Percentiles rank a stretch among this genome's conserved stretches.
Conservation (phyloP, 2,329 filamentous ascomycete species). For the Metarhizium anisopliae region DNA sequence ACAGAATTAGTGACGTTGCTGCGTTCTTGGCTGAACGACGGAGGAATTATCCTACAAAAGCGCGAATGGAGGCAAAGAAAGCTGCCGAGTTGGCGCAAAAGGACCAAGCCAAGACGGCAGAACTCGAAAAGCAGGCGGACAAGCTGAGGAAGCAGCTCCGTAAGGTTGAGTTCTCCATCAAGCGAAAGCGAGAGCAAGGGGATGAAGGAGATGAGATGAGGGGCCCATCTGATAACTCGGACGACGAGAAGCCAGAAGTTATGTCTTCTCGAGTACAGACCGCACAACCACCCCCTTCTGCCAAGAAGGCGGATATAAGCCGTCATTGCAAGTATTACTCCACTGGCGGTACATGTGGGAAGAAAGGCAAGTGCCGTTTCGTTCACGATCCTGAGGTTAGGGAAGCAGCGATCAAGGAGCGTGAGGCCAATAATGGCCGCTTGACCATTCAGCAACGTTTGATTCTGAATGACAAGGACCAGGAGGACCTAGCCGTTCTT, state of each 20-base stretch:
- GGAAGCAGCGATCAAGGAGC: conserved; percentile 53
- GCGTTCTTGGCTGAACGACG: conserved; percentile 75
- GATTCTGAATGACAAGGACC: conserved; percentile 58
- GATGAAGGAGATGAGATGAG: conserved; percentile 60
- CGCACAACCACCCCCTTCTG: conserved; percentile 27
- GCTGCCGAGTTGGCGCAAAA: conserved; percentile 34
- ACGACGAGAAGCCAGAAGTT: conserved; percentile 51
- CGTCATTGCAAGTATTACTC: conserved; percentile 65
- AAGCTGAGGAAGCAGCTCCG: conserved; percentile 55
- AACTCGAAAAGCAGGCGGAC: conserved; percentile 50
- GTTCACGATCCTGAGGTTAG: conserved; percentile 56
- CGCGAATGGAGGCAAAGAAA: conserved; percentile 56
- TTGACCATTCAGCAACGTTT: conserved; percentile 59
- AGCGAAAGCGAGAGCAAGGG: conserved; percentile 59
- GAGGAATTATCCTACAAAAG: conserved; percentile 71
- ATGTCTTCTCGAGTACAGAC: conserved; percentile 37
- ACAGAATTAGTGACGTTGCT: conserved; percentile 58
- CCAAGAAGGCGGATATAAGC: conserved; percentile 51
- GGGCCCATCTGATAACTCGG: conserved; percentile 39
- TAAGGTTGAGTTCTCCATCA: conserved; percentile 61
- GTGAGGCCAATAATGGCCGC: conserved; percentile 55
- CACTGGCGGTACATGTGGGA: conserved; percentile 58
- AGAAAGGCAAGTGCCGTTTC: conserved; percentile 69
- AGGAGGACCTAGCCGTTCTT: conserved; percentile 57
- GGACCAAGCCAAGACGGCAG: conserved; percentile 53